These are phyloP conservation scores for Candida sp. DNA, from an alignment of 1,139 yeast species.

Conservation along the genomic window DNA sequence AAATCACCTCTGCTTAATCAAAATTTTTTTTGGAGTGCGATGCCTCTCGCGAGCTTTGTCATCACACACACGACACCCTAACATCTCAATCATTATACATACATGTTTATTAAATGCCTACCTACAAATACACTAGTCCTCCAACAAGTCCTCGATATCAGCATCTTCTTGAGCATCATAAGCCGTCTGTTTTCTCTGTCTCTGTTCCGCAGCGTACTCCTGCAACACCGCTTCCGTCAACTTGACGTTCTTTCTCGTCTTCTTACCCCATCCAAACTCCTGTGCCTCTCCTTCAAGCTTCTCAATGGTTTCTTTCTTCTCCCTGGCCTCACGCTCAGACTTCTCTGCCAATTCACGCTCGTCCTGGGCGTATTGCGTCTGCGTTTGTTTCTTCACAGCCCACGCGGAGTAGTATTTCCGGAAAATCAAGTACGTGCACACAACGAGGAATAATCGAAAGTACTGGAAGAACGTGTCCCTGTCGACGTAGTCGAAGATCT, in stretches of 20 bases:
- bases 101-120: not conserved
- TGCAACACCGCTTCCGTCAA: conserved; percentile 58
- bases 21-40: not conserved
- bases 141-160: conserved; percentile 68
- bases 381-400: conserved; percentile 56
- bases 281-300: conserved; percentile 44
- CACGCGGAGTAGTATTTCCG: conserved; percentile 42
- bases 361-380: conserved; percentile 54
- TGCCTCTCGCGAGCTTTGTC: not conserved
- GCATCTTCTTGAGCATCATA: conserved; percentile 65
- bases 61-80: not conserved
- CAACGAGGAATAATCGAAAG: conserved; percentile 38
- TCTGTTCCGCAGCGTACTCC: conserved; percentile 42
- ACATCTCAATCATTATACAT: not conserved
- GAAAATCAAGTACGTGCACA: conserved; percentile 40
- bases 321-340: conserved; percentile 37
- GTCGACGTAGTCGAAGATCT: conserved; percentile 40
- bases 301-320: conserved; percentile 30
- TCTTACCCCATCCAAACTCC: conserved; percentile 80
- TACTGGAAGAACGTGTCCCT: conserved; percentile 39
- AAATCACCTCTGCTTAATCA: too few relatives aligned
- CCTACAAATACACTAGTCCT: conserved; percentile 20
- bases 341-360: conserved; percentile 42
- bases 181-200: conserved; percentile 46
- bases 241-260: conserved; percentile 62